Percentiles rank a stretch among this genome's conserved stretches.
phyloP scores from a whole-genome alignment of 2,329 filamentous ascomycete species.

The Neurospora sp. region DNA sequence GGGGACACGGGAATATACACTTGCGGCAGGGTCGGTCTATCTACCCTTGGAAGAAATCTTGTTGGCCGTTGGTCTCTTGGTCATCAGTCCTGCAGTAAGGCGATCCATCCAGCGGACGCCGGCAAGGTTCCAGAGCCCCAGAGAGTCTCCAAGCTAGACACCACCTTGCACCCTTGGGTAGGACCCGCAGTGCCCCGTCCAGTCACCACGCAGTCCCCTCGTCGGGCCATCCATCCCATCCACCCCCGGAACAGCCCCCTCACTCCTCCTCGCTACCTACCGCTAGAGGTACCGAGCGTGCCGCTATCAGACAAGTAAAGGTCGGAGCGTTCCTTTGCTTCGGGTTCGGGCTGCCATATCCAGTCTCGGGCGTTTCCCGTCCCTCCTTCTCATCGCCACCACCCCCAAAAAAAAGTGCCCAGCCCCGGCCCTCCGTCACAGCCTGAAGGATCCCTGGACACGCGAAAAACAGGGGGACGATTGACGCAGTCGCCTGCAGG shows the following conservation, averaged over 20 bases:
- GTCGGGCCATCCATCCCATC: conserved; percentile 11
- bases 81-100: conserved; percentile 20
- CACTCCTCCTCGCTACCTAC: background rate
- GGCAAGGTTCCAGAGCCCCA: conserved; percentile 16
- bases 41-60: background rate
- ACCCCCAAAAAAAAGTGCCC: conserved; percentile 6
- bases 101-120: conserved; percentile 18
- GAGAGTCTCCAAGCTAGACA: conserved; percentile 1
- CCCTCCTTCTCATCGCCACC: conserved; percentile 13
- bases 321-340: conserved; percentile 3
- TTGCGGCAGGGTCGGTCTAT: background rate
- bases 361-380: conserved; percentile 11
- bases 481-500: conserved; percentile 46
- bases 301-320: background rate
- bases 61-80: conserved; percentile 1
- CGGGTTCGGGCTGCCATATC: conserved; percentile 10
- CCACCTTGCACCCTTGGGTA: conserved; percentile 12
- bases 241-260: background rate
- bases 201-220: conserved; percentile 15
- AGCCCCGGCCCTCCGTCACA: conserved; percentile 32
- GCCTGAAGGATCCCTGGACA: conserved; percentile 29
- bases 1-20: conserved; percentile 11
- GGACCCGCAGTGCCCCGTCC: conserved; percentile 30
- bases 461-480: conserved; percentile 24
- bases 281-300: background rate